Conservation (phyloP, 805 yeast genomes). For the Candida wancherniae region DNA sequence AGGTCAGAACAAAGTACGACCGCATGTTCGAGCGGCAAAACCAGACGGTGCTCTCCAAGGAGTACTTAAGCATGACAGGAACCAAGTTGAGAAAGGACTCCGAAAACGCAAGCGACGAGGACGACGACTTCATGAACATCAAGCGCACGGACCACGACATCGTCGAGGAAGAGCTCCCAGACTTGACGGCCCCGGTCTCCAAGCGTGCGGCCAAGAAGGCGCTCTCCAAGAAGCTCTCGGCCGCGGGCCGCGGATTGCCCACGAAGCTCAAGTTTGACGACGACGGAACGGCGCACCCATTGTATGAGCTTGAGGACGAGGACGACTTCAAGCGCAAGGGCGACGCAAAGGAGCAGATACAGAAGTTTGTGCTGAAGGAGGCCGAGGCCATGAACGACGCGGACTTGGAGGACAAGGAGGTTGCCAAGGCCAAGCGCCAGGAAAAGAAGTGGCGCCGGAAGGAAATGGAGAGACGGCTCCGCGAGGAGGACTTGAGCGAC, state of each 20-base stretch:
- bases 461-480: conserved; percentile 61
- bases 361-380: conserved; percentile 63
- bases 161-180: conserved; percentile 60
- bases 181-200: conserved; percentile 61
- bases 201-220: conserved; percentile 84
- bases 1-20: conserved; percentile 81
- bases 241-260: conserved; percentile 59
- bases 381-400: conserved; percentile 60
- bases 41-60: conserved; percentile 87
- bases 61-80: conserved; percentile 70
- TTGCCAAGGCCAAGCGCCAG: conserved; percentile 70
- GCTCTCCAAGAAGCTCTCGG: conserved; percentile 72
- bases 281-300: conserved; percentile 87
- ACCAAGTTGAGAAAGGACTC: conserved; percentile 24
- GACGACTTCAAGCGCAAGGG: conserved; percentile 77
- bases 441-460: conserved; percentile 88
- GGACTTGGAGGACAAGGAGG: conserved; percentile 72
- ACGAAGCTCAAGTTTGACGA: conserved; percentile 86
- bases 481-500: conserved; percentile 39
- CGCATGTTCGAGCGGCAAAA: conserved; percentile 93
- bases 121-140: conserved; percentile 73
- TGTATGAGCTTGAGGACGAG: conserved; percentile 87
- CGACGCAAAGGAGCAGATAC: conserved; percentile 64
- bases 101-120: conserved; percentile 43
- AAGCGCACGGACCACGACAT: conserved; percentile 74